phyloP scores from a whole-genome alignment of 2,329 filamentous ascomycete species.

The Penicillium aurantiogriseum region DNA sequence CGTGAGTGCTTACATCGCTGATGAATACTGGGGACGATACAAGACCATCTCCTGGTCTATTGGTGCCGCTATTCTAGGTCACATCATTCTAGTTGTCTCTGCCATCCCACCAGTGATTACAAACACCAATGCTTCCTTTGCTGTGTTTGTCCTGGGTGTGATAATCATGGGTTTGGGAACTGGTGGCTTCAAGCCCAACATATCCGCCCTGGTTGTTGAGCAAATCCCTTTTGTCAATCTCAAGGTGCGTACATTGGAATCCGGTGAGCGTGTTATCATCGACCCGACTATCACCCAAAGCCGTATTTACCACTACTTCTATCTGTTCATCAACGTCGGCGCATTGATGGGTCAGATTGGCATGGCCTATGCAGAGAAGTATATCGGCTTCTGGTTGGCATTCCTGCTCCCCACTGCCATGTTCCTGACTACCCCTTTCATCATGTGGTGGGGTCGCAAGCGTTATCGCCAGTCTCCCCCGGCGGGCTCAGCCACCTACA shows the following conservation, averaged over 20 bases:
- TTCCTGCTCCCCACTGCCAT: background rate
- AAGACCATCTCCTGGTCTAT: conserved; percentile 68
- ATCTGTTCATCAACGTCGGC: background rate
- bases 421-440: background rate
- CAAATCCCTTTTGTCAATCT: background rate
- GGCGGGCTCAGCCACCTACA: background rate
- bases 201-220: background rate
- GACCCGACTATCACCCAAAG: background rate
- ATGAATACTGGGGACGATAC: conserved; percentile 68
- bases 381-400: background rate
- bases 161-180: background rate
- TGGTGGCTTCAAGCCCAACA: background rate
- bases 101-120: background rate
- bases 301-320: background rate
- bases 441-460: background rate
- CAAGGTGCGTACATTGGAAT: background rate
- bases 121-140: background rate
- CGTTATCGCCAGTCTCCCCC: background rate
- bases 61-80: conserved; percentile 61
- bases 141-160: background rate
- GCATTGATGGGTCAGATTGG: background rate
- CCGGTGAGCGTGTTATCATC: background rate
- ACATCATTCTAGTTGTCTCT: background rate
- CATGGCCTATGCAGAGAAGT: background rate
- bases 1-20: conserved; percentile 63